phyloP scores from a whole-genome alignment of 306 rosid species.

The Cicer chorassanicum region DNA sequence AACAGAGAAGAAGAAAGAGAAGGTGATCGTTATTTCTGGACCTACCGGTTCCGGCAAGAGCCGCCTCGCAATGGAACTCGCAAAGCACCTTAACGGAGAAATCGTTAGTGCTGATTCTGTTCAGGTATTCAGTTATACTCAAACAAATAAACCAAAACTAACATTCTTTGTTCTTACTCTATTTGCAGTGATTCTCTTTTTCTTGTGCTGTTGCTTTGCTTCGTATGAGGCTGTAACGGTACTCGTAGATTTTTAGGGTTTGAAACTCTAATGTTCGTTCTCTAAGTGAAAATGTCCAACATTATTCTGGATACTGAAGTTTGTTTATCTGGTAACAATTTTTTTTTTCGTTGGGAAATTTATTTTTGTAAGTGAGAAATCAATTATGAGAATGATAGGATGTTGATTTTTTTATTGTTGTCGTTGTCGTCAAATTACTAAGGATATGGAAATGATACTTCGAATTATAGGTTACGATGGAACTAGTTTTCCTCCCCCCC shows the following conservation, averaged over 20 bases:
- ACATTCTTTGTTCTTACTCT: not conserved
- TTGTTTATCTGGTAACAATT: constrained; percentile 24
- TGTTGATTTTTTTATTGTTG: not conserved
- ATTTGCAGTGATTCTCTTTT: constrained; percentile 7
- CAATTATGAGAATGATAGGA: not conserved
- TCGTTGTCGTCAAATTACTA: not conserved
- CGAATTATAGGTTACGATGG: not conserved
- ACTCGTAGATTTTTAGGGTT: constrained; percentile 9
- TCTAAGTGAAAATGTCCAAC: not conserved
- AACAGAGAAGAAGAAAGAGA: constrained; percentile 57
- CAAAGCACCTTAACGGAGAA: constrained; percentile 86
- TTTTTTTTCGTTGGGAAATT: not conserved
- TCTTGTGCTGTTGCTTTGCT: constrained; percentile 6
- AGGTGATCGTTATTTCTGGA: constrained; percentile 83
- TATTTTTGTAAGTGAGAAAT: not conserved
- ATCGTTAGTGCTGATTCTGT: constrained; percentile 94
- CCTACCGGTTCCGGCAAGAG: constrained; percentile 94
- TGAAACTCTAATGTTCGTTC: not conserved
- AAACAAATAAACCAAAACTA: not conserved
- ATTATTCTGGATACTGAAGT: not conserved
- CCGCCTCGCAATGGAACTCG: constrained; percentile 84
- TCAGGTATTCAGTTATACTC: constrained; percentile 56
- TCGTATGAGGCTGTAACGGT: not conserved
- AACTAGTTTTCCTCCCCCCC: not conserved
- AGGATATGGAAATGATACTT: not conserved